Base-by-base conservation (phyloP, 139 green algal species). In the Chara braunii region DNA sequence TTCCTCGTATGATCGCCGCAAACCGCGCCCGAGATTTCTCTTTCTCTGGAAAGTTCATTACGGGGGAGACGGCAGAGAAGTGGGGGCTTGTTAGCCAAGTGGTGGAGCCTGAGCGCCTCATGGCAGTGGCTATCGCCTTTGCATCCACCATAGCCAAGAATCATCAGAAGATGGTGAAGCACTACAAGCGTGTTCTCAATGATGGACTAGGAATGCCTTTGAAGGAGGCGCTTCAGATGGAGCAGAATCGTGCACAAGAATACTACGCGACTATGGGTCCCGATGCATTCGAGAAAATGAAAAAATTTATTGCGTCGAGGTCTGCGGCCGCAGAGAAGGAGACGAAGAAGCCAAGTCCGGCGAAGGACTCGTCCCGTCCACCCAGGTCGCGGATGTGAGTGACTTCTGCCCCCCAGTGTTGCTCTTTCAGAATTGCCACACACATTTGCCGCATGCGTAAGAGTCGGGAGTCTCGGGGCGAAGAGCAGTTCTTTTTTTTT, bases 181-280 rank as follows among this genome's bases (percentile, higher is more conserved):
- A 51, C 6, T 77, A 77, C 68, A 77, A 77, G 60, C 29, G 50
- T 1, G 68, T 77, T 36, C 30, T 77, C 22, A 74, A 77, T 18
- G 68, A 77, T 30, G 68, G 68, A 1, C 64, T 77, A 6, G 33
- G 8, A 3, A 18, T 74, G 31, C n/a, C 59, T 34, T 37, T 77
- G 1, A 52, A 8, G 1, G 61, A 74, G 12, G 68, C 36, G 3
- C 43, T 48, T 6, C 40, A 58, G 43, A 36, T 77, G 14, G 68
- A 77, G 14, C 55, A 71, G 62, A 54, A 69, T 18, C 33, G 62
- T 32, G 62, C 62, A n/a, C 62, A 70, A 24, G 18, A 70, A 72
- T 71, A 71, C 51, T 71, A 71, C 51, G 54, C 57, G n/a, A 70
- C 28, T 0, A 71, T 71, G 62, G 66, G 48, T 32, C 62, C 62